phyloP scores from a whole-genome alignment of 2,329 filamentous ascomycete genomes.

The Alternaria gansuensis region DNA sequence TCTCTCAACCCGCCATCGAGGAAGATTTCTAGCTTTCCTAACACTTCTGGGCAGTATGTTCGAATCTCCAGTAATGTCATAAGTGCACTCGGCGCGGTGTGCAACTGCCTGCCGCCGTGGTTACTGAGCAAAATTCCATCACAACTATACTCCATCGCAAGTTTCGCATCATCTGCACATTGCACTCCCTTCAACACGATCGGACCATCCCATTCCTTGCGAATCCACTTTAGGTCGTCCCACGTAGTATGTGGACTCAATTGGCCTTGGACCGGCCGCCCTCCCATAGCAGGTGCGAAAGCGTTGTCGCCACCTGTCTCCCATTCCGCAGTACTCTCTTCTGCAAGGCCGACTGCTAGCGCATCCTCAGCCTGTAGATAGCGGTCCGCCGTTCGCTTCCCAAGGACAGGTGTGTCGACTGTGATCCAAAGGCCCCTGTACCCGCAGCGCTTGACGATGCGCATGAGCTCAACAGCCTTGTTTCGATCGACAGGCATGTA shows the following conservation, averaged over 20 bases:
- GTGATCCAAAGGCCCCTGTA: slow-evolving; percentile 52
- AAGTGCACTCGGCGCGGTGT: slow-evolving; percentile 52
- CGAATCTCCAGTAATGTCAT: slow-evolving; percentile 53
- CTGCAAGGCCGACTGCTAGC: slow-evolving; percentile 61
- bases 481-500: slow-evolving; percentile 49
- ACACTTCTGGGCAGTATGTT: slow-evolving; percentile 48
- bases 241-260: slow-evolving; percentile 59
- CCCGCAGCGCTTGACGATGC: slow-evolving; percentile 42
- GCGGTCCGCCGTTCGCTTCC: slow-evolving; percentile 49
- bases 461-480: slow-evolving; percentile 47
- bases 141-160: slow-evolving; percentile 56
- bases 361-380: slow-evolving; percentile 59
- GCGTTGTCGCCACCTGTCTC: slow-evolving; percentile 62
- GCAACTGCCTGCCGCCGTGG: slow-evolving; percentile 63
- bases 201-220: slow-evolving; percentile 53
- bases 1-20: slow-evolving; percentile 52
- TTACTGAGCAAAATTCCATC: slow-evolving; percentile 62
- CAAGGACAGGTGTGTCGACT: slow-evolving; percentile 49
- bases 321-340: slow-evolving; percentile 61
- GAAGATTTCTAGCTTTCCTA: slow-evolving; percentile 51
- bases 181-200: slow-evolving; percentile 59
- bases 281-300: slow-evolving; percentile 68
- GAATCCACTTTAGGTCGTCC: slow-evolving; percentile 59
- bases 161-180: slow-evolving; percentile 56
- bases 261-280: slow-evolving; percentile 45